Conservation (phyloP, 2,329 filamentous ascomycete genomes). For the Fusarium concolor region DNA sequence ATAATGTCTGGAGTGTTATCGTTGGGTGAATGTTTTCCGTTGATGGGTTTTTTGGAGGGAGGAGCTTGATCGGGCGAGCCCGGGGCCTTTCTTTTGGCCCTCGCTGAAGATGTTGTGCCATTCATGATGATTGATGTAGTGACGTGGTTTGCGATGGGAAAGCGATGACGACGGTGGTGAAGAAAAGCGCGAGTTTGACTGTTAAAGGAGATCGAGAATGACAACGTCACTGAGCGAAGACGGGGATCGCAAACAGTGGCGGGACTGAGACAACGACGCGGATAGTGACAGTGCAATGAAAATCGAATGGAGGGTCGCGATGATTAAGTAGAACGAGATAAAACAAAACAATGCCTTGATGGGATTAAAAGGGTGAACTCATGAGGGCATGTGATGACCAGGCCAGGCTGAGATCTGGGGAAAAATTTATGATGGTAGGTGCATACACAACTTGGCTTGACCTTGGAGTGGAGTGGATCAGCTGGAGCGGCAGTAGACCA, state of each 20-base stretch:
- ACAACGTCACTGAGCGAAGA: constrained; percentile 24
- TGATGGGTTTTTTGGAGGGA: constrained; percentile 54
- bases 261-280: constrained; percentile 28
- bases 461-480: constrained; percentile 28
- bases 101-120: constrained; percentile 54
- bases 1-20: constrained; percentile 61
- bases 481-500: constrained; percentile 28
- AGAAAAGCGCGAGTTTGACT: constrained; percentile 10
- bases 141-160: constrained; percentile 8
- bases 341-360: constrained; percentile 12
- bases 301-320: constrained; percentile 25
- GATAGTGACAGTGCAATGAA: constrained; percentile 46
- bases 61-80: constrained; percentile 54
- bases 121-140: constrained; percentile 55
- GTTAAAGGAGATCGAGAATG: constrained; percentile 27
- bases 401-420: constrained; percentile 38
- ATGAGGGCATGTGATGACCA: constrained; percentile 51
- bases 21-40: constrained; percentile 62
- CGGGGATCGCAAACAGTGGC: constrained; percentile 39
- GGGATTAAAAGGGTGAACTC: constrained; percentile 38
- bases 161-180: constrained; percentile 12
- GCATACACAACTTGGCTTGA: constrained; percentile 13
- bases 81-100: constrained; percentile 65
- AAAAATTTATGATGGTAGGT: constrained; percentile 42
- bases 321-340: constrained; percentile 19